phyloP scores from a whole-genome alignment of 768 basidiomycete genomes.

The Phylloporus sp. region DNA sequence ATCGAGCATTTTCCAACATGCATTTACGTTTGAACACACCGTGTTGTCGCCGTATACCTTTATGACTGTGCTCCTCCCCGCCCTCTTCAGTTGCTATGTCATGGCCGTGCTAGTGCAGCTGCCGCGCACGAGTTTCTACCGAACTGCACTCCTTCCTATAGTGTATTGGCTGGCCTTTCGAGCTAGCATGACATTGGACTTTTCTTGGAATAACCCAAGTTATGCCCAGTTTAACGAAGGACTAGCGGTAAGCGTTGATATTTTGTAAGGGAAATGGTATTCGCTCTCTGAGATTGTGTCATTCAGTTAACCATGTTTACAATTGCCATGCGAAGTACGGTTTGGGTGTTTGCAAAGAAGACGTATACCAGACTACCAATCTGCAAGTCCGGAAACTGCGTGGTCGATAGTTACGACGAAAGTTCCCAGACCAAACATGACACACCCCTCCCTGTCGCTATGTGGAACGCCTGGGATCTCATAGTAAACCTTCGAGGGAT shows the following conservation, averaged over 20 bases:
- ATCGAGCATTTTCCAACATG: conserved; percentile 9
- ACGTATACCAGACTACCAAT: conserved; percentile 15
- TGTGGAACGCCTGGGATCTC: conserved; percentile 30
- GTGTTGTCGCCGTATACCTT: conserved; percentile 27
- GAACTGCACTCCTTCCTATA: conserved; percentile 47
- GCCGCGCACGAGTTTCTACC: conserved; percentile 40
- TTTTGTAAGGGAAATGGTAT: no score
- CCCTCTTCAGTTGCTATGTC: conserved; percentile 43
- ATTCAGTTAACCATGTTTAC: conserved; percentile 23
- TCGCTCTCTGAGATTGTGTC: conserved; percentile 2
- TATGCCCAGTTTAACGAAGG: conserved; percentile 20
- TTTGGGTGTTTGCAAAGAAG: conserved; percentile 16
- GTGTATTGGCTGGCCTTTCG: conserved; percentile 43
- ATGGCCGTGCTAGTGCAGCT: conserved; percentile 52
- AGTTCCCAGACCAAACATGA: neutral
- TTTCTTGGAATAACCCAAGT: conserved; percentile 15
- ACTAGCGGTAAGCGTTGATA: conserved; percentile 14
- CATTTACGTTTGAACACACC: conserved; percentile 13
- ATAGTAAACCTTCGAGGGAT: conserved; percentile 23
- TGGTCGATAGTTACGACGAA: neutral
- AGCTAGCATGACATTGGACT: conserved; percentile 29
- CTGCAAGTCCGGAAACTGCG: neutral
- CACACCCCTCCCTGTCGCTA: conserved; percentile 7
- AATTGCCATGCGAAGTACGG: conserved; percentile 21
- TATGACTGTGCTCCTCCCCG: conserved; percentile 38